A percentile compares a stretch with the other conserved stretches of the same genome.
phyloP scores from a whole-genome alignment of 2,329 filamentous ascomycete genomes.

The Microcyclosporella mali region DNA sequence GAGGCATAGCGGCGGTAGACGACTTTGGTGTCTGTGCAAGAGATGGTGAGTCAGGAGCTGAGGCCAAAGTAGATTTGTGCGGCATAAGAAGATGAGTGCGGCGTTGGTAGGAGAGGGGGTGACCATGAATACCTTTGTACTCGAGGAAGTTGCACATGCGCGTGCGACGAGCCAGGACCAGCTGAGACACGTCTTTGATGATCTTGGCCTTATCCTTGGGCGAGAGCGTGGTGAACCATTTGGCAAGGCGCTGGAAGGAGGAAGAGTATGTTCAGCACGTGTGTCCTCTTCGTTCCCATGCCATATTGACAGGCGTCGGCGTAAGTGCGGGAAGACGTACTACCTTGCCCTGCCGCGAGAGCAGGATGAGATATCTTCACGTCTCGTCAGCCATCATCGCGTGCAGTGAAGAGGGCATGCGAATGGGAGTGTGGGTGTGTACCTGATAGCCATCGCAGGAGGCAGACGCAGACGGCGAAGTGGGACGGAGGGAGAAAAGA shows the following conservation, averaged over 20 bases:
- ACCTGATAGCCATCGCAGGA: constrained; percentile 52
- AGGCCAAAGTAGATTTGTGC: constrained; percentile 7
- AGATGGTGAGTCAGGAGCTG: constrained; percentile 11
- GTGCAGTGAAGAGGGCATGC: background rate
- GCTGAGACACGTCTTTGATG: constrained; percentile 97
- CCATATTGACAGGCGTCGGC: background rate
- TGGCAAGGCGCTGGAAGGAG: constrained; percentile 89
- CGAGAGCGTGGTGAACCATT: constrained; percentile 98
- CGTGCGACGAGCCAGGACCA: constrained; percentile 88
- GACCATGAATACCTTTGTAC: constrained; percentile 71
- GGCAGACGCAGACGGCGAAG: too few relatives aligned
- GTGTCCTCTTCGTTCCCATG: background rate
- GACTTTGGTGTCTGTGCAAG: constrained; percentile 78
- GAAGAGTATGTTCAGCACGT: constrained; percentile 12
- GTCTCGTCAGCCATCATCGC: background rate
- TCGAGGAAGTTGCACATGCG: constrained; percentile 99
- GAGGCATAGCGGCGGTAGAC: constrained; percentile 98
- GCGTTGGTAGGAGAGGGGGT: constrained; percentile 14
- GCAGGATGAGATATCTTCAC: constrained; percentile 85
- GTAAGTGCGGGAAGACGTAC: constrained; percentile 52
- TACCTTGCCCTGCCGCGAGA: constrained; percentile 98
- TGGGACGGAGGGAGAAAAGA: background rate
- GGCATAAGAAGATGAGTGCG: constrained; percentile 8
- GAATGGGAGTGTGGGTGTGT: constrained; percentile 21
- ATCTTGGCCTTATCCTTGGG: constrained; percentile 99